These are phyloP conservation scores for Castanea crenata DNA, from an alignment of 306 rosid species.

Conservation along the genomic window DNA sequence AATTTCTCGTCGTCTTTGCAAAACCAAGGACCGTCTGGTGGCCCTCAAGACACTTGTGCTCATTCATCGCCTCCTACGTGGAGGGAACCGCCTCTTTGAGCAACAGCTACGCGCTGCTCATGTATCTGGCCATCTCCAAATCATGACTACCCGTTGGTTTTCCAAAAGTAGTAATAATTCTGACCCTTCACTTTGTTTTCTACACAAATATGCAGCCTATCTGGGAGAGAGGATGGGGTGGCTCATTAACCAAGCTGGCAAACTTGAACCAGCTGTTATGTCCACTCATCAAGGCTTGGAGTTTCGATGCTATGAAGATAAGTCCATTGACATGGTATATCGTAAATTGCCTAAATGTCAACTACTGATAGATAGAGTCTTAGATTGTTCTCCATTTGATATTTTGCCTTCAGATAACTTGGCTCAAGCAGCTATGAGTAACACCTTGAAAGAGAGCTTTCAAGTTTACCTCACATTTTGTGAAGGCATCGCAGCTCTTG, in stretches of 20 bases:
- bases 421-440: slow-evolving; percentile 54
- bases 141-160: slow-evolving; percentile 26
- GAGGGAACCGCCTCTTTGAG: slow-evolving; percentile 55
- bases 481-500: slow-evolving; percentile 53
- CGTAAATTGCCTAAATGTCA: slow-evolving; percentile 55
- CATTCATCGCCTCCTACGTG: slow-evolving; percentile 58
- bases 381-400: slow-evolving; percentile 44
- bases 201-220: slow-evolving; percentile 44
- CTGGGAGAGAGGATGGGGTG: slow-evolving; percentile 61
- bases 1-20: slow-evolving; percentile 47
- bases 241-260: slow-evolving; percentile 64
- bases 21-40: slow-evolving; percentile 48
- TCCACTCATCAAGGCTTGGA: slow-evolving; percentile 36
- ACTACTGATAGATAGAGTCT: slow-evolving; percentile 42
- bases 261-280: slow-evolving; percentile 45
- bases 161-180: slow-evolving; percentile 15
- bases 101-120: slow-evolving; percentile 46
- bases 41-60: slow-evolving; percentile 58
- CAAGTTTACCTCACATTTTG: slow-evolving; percentile 47
- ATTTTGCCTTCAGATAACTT: slow-evolving; percentile 26
- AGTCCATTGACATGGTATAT: slow-evolving; percentile 48
- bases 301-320: slow-evolving; percentile 50
- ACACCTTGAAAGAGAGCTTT: slow-evolving; percentile 57
- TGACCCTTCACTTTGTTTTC: slow-evolving; percentile 35
- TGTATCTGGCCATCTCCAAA: slow-evolving; percentile 50